These are phyloP conservation scores for Nothophytophthora sp. DNA, from an alignment of 352 stramenopile species.

Conservation along the genomic window DNA sequence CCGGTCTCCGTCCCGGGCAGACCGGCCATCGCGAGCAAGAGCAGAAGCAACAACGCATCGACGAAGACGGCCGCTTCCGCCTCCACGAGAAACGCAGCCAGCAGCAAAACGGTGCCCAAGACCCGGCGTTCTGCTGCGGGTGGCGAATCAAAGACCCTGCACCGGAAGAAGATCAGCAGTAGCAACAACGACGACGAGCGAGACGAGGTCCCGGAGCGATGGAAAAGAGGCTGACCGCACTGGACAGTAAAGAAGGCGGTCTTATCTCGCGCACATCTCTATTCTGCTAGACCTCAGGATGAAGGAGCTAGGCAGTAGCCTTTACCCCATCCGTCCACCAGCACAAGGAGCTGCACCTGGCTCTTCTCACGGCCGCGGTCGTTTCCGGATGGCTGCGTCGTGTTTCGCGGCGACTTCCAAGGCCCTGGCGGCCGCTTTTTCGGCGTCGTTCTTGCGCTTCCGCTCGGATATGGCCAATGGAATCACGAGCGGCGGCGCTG, in stretches of 20 bases:
- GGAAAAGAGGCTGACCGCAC: constrained; percentile 5
- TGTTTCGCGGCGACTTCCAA: constrained; percentile 27
- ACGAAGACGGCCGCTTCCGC: neutral
- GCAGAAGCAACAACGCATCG: neutral
- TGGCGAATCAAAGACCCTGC: neutral
- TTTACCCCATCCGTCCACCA: neutral
- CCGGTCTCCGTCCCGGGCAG: too few species aligned
- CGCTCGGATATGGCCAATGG: constrained; percentile 57
- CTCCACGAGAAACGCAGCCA: neutral
- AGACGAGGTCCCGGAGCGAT: constrained; percentile 15
- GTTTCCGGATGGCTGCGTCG: constrained; percentile 22
- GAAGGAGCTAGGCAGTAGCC: too few species aligned
- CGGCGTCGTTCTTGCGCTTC: constrained; percentile 50
- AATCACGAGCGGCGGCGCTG: constrained; percentile 43
- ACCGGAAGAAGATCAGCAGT: neutral
- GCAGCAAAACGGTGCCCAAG: neutral
- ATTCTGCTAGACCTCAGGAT: too few species aligned
- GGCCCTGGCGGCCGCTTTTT: constrained; percentile 31
- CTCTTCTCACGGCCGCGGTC: constrained; percentile 2
- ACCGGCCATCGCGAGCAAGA: too few species aligned
- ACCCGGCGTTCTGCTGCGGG: neutral
- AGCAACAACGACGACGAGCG: constrained; percentile 14
- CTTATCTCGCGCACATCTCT: too few species aligned
- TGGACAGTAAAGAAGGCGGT: too few species aligned
- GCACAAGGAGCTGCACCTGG: neutral